Base-by-base conservation (phyloP, 768 basidiomycete species). In the Clavulina sp. region DNA sequence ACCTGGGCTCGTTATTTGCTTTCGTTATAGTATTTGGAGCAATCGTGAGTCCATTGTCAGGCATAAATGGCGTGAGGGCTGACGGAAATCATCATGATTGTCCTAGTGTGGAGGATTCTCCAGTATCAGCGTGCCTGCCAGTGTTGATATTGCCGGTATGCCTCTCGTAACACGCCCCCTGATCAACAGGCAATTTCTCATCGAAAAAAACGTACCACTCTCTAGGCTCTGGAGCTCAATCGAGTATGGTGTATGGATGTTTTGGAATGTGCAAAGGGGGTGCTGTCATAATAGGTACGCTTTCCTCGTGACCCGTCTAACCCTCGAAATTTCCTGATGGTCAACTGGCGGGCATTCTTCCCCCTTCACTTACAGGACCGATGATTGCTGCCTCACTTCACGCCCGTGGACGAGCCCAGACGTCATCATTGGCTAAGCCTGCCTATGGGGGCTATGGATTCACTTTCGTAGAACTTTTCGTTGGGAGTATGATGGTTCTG, bases 41-140 rank as follows among this genome's bases (percentile, higher is more conserved):
- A 4, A 3, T 50, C 19, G 34, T 36, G 3, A 38, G 49, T n/a
- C n/a, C n/a, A n/a, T n/a, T n/a, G n/a, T n/a, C n/a, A n/a, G n/a
- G n/a, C n/a, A n/a, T n/a, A n/a, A n/a, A n/a, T n/a, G n/a, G n/a
- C n/a, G n/a, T n/a, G n/a, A n/a, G n/a, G n/a, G n/a, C n/a, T n/a
- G n/a, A n/a, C n/a, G n/a, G n/a, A n/a, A n/a, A n/a, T n/a, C n/a
- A n/a, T n/a, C n/a, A 4, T n/a, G n/a, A n/a, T n/a, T n/a, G 49
- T 16, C n/a, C 18, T 33, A 49, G 48, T 19, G 48, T 19, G 49
- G 49, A 38, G 49, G 49, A 3, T 50, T 50, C 36, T 50, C 49
- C 5, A 38, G 33, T 5, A 50, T 50, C 36, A 38, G 32, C n/a
- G 33, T 38, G 3, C 49, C 49, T 6, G 49, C 38, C 3, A 36